A percentile compares a stretch with the other conserved stretches of the same genome.
Conservation (phyloP, 2,329 filamentous ascomycete genomes). For the Lasiodiplodia gonubiensis region DNA sequence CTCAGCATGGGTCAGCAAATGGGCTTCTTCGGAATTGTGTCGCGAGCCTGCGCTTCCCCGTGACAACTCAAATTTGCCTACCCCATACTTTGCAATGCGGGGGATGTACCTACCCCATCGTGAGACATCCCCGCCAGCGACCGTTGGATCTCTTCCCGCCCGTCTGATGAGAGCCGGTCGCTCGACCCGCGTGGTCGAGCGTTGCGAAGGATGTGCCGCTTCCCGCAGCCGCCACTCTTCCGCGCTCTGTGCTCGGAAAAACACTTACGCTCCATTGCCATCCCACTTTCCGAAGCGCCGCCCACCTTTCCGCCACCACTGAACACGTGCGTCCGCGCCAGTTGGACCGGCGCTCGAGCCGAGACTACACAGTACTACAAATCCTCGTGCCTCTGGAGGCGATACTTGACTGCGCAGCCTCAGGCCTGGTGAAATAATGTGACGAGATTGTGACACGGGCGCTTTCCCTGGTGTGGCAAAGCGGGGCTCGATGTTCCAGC, state of each 20-base stretch:
- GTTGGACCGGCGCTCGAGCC: background rate
- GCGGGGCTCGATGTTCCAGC: constrained; percentile 15
- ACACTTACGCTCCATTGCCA: constrained; percentile 12
- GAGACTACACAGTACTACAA: background rate
- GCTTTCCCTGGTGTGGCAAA: constrained; percentile 10
- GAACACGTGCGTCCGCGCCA: background rate
- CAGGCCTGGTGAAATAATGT: background rate
- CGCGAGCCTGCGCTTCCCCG: background rate
- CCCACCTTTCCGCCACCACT: background rate
- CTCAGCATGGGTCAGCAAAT: background rate
- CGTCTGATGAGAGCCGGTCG: constrained; percentile 1
- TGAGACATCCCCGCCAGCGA: background rate
- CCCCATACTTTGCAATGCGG: constrained; percentile 9
- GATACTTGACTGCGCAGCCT: background rate
- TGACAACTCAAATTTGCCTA: background rate
- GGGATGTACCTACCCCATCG: constrained; percentile 6
- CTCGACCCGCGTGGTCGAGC: background rate
- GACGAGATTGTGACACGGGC: constrained; percentile 2
- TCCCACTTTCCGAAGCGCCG: constrained; percentile 6
- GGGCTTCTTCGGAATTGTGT: background rate
- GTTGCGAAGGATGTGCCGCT: background rate
- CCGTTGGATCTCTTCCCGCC: background rate
- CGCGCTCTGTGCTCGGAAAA: constrained; percentile 7
- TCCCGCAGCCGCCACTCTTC: background rate
- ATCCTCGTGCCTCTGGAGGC: background rate